These are phyloP conservation scores for Ogataea paraovalis DNA, from an alignment of 805 yeast species.

Conservation along the genomic window DNA sequence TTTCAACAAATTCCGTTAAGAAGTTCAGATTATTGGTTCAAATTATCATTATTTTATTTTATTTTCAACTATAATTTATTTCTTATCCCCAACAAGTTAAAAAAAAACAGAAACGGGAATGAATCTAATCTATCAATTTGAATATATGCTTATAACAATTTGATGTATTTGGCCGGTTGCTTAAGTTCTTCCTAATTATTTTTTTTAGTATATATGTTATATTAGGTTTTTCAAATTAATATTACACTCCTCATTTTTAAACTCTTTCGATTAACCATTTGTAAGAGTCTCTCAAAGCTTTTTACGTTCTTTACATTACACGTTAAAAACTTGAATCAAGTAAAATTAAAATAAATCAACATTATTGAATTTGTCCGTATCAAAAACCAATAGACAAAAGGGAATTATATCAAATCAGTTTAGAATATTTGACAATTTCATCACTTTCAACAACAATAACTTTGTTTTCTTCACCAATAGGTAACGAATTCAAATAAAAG, in stretches of 20 bases:
- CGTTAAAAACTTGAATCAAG: too few species aligned
- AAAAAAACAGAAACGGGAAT: not conserved
- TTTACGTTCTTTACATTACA: too few species aligned
- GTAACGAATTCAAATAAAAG: constrained; percentile 18
- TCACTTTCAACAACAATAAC: constrained; percentile 19
- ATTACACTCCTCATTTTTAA: constrained; percentile 1
- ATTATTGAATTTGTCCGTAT: too few species aligned
- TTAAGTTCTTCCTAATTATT: not conserved
- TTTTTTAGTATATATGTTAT: constrained; percentile 1
- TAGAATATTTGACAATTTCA: constrained; percentile 20
- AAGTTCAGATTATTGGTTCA: constrained; percentile 1
- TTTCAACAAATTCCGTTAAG: constrained; percentile 97
- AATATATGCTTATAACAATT: not conserved
- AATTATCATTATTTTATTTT: constrained; percentile 1
- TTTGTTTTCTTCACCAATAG: constrained; percentile 23
- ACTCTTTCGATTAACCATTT: too few species aligned
- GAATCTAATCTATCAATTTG: not conserved
- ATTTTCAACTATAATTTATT: not conserved
- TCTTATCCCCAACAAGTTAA: not conserved
- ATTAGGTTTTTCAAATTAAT: constrained; percentile 3
- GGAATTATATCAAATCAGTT: constrained; percentile 3
- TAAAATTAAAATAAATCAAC: not conserved
- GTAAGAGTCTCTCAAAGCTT: too few species aligned
- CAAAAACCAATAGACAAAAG: too few species aligned
- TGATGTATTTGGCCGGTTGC: not conserved